Conservation (phyloP, 768 basidiomycete species). For the Leccinum incarnatum region DNA sequence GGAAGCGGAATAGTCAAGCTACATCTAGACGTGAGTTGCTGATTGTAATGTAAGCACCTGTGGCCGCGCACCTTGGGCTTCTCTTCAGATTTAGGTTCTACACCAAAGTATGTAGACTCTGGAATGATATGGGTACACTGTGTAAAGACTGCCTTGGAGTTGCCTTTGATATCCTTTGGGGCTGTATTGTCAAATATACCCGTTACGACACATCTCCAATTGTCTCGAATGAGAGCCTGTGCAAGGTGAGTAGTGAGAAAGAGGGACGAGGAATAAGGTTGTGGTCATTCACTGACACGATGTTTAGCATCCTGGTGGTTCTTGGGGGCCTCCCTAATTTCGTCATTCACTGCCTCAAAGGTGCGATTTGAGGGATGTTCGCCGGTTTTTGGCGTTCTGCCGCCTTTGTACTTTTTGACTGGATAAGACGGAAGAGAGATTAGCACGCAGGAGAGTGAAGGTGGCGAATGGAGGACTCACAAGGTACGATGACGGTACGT, state of each 20-base stretch:
- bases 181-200: conserved; percentile 21
- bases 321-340: not conserved
- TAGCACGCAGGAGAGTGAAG: not conserved
- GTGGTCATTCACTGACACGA: not conserved
- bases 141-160: not conserved
- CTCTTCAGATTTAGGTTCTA: not conserved
- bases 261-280: not conserved
- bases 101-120: not conserved
- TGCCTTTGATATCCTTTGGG: not conserved
- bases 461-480: not conserved
- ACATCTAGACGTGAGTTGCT: not conserved
- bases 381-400: conserved; percentile 13
- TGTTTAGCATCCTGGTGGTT: conserved; percentile 4
- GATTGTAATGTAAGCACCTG: not conserved
- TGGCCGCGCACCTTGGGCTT: not conserved
- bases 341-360: conserved; percentile 11
- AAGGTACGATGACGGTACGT: conserved; percentile 1
- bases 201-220: conserved; percentile 34
- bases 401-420: conserved; percentile 14
- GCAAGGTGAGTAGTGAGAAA: not conserved
- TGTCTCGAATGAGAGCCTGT: conserved; percentile 38
- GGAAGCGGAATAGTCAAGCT: conserved; percentile 5
- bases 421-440: not conserved
- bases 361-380: conserved; percentile 2
- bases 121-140: conserved; percentile 6